Base-by-base conservation (phyloP, 805 yeast genomes). In the Kregervanrija fluxuum region DNA sequence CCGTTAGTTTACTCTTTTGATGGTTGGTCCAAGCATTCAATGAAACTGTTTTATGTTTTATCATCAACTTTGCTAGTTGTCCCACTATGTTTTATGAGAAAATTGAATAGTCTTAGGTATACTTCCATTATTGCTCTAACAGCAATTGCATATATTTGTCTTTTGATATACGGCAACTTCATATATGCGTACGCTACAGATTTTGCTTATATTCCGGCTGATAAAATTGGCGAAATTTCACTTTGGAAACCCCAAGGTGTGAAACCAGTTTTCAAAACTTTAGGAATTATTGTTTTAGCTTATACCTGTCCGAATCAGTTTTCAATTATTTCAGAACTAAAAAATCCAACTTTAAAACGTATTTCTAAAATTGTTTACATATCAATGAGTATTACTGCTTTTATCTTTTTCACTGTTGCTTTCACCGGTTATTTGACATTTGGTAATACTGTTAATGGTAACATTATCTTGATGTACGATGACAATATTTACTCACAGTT, bases 261-360 rank as follows among this genome's bases (percentile, higher is more conserved):
- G 30, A 65, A 65, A 42, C 73, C 75, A 1, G 58, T 77, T 8
- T 64, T 82, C 46, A 72, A 83, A 17, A 78, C 88, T 8, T 80
- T 85, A 54, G 84, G 86, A 22, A 81, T 85, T 45, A 74, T 85
- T 33, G 81, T 85, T 11, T 82, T 85, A 62, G 93, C 95, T 1
- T 85, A 75, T 61, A 84, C 91, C 1, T 88, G 93, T 41, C 91
- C 85, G 66, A 85, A 84, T 62, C 77, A 85, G 71, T 83, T 81
- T 59, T 80, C 88, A 9, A 82, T 85, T 42, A 75, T 82, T 55
- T 80, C 82, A 55, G 95, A 85, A 61, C 66, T 84, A 50, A 64
- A 74, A 35, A 73, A 77, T 50, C 74, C 77, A 40, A 64, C 75
- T 3, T 64, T 80, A 47, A 56, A 70, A 17, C 77, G 79, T 46